A percentile compares a stretch with the other conserved stretches of the same genome.
Evolutionary conservation across 2,329 filamentous ascomycete species (phyloP).

Genomic region (Beauveria bassiana): DNA sequence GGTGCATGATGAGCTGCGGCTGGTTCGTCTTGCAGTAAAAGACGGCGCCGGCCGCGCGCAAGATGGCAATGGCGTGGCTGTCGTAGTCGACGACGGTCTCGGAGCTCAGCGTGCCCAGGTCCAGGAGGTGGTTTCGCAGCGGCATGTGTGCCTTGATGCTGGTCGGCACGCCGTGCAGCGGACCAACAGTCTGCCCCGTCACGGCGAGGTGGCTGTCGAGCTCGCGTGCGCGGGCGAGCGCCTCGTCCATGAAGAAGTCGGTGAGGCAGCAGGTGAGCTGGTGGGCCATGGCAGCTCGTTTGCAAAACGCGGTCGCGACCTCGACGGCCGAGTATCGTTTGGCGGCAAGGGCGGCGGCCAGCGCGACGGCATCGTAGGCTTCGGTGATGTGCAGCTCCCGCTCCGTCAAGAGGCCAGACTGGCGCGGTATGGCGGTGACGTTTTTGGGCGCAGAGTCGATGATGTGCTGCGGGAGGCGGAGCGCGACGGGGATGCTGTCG

Average conservation of each 20-base stretch:
- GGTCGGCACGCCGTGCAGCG: slow-evolving; percentile 45
- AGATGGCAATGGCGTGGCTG: slow-evolving; percentile 47
- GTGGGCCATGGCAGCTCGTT: slow-evolving; percentile 45
- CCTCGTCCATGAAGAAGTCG: slow-evolving; percentile 43
- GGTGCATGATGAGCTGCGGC: slow-evolving; percentile 44
- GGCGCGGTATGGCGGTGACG: slow-evolving; percentile 27
- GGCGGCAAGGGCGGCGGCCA: slow-evolving; percentile 31
- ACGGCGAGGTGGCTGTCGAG: slow-evolving; percentile 34
- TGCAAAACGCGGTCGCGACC: slow-evolving; percentile 42
- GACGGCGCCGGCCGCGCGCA: slow-evolving; percentile 52
- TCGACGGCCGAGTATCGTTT: slow-evolving; percentile 29
- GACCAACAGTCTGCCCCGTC: slow-evolving; percentile 39
- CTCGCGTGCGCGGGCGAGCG: slow-evolving; percentile 30
- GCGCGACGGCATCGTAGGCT: slow-evolving; percentile 32
- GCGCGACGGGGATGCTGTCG: slow-evolving; percentile 22
- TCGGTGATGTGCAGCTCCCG: slow-evolving; percentile 43
- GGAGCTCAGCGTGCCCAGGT: slow-evolving; percentile 44
- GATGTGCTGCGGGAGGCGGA: slow-evolving; percentile 21
- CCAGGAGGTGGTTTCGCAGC: slow-evolving; percentile 39
- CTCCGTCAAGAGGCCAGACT: slow-evolving; percentile 35
- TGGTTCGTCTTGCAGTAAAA: slow-evolving; percentile 63
- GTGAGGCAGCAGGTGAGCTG: slow-evolving; percentile 46
- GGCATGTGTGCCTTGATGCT: slow-evolving; percentile 56
- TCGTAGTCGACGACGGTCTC: slow-evolving; percentile 43
- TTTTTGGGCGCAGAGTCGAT: slow-evolving; percentile 22